A percentile compares a stretch with the other conserved stretches of the same genome.
Evolutionary conservation across 148 eudicot species (phyloP).

Genomic region (Fagopyrum homotropicum): DNA sequence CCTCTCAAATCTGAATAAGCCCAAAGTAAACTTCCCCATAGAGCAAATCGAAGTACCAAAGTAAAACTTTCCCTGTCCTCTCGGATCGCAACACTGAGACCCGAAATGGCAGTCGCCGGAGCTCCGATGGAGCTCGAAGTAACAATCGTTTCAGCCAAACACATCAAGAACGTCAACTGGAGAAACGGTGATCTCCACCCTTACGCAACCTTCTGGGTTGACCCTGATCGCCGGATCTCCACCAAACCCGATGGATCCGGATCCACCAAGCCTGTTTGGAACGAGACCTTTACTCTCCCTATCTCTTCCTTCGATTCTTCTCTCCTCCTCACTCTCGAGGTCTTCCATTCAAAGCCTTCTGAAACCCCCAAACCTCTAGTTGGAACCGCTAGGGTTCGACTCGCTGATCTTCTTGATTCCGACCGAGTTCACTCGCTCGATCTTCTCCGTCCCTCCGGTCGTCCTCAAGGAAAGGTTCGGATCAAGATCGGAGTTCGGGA

Average conservation of each 20-base stretch:
- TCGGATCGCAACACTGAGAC: neutral
- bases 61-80: neutral
- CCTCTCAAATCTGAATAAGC: neutral
- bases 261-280: slow-evolving; percentile 74
- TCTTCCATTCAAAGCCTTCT: slow-evolving; percentile 72
- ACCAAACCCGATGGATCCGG: slow-evolving; percentile 73
- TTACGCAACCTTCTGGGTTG: slow-evolving; percentile 71
- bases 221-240: slow-evolving; percentile 60
- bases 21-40: neutral
- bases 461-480: slow-evolving; percentile 69
- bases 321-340: slow-evolving; percentile 41
- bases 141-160: slow-evolving; percentile 62
- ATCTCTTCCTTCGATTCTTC: slow-evolving; percentile 33
- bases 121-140: slow-evolving; percentile 10
- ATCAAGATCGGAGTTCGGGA: slow-evolving; percentile 43
- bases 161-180: slow-evolving; percentile 90
- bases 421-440: slow-evolving; percentile 27
- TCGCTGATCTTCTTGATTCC: slow-evolving; percentile 33
- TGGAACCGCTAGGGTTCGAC: slow-evolving; percentile 42
- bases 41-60: neutral
- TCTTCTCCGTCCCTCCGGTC: slow-evolving; percentile 70
- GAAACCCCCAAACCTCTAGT: slow-evolving; percentile 66
- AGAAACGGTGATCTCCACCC: slow-evolving; percentile 63
- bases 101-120: slow-evolving; percentile 9
- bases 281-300: slow-evolving; percentile 53